Base-by-base conservation (phyloP, 2,329 filamentous ascomycete genomes). In the Trichothecium sympodiale region DNA sequence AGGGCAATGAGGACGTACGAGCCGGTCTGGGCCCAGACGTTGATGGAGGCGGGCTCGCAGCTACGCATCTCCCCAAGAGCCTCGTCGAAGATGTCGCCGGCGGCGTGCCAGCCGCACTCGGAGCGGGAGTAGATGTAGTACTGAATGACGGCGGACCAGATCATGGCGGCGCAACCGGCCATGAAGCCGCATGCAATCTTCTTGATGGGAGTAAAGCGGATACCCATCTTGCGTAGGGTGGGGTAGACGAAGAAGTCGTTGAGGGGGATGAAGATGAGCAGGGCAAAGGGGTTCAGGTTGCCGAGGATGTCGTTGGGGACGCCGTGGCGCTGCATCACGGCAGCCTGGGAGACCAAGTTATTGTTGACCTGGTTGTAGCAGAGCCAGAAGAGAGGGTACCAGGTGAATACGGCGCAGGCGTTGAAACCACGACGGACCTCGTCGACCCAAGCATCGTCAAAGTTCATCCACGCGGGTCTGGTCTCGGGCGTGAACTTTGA, bases 361-460 rank as follows among this genome's bases (percentile, higher is more conserved):
- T 69, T 74, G 55, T 65, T 71, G 41, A 76, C 59, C 42, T 65
- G 61, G 40, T 65, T 63, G 43, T 64, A 65, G 35, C 65, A 64
- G 17, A 69, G 61, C 68, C 68, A 76, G 49, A 67, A 75, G 23
- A 77, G 68, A 3, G 80, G 79, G 38, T 75, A 78, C 65, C 76
- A 84, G 43, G 71, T 52, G 54, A 83, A 88, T 6, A 85, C 80
- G 30, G 71, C 64, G 52, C 79, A 83, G 13, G 79, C 79, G 37
- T 67, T 63, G 43, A 83, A 67, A 8, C 80, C 81, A 57, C 82
- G 76, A 30, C 66, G 65, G 18, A 86, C 69, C 52, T 86, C 80
- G 49, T 84, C 81, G 27, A 88, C 81, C 80, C 80, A 88, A 15
- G 71, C 72, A 45, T 88, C 83, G 43, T 87, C 80, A 46, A 85